Evolutionary conservation across 208 protist species (phyloP), one percentile per base, ranked within the genome.

Genomic region (Leishmania major): DNA sequence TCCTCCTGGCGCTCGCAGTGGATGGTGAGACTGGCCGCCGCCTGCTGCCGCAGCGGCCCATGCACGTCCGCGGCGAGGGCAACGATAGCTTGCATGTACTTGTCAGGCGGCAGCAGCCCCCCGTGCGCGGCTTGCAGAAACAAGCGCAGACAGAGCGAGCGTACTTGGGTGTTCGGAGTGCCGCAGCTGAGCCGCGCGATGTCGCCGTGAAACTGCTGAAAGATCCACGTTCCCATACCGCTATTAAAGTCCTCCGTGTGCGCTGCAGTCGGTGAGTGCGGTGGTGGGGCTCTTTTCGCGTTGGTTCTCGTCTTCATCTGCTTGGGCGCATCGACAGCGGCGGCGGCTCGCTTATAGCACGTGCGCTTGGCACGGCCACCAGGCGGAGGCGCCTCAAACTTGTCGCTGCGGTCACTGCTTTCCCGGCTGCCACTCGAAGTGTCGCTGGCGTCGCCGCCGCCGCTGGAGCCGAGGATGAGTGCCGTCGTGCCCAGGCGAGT

Each of bases 141-240:
- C 40, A 96, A 81, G 17, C 95, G 89, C 47, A 96, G 75, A 43
- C 87, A 94, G 10, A 91, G 69, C 31, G 82, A 64, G 5, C 95
- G 91, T 69, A 95, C 87, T 35, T 74, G 43, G n/a, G 84, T 35
- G 60, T 85, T 77, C 31, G 75, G 73, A 22, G 73, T 84, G 51
- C 83, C 84, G 71, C 77, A 82, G 80, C 87, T 86, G 25, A 96
- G 86, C 47, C 75, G 81, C 19, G 91, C 72, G 17, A 96, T 86
- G 71, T 85, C 81, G 19, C 15, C 74, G 73, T 95, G 88, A 77
- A 97, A 96, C 35, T 86, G 75, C 78, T 96, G 92, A 77, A 98
- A 88, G 43, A 95, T 74, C 93, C 95, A 98, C 22, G 93, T 95
- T 35, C 90, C 84, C 93, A 98, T 96, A 74, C 95, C 95, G 79